Conservation (phyloP, 2,329 filamentous ascomycete species). For the Ascochyta lentis region DNA sequence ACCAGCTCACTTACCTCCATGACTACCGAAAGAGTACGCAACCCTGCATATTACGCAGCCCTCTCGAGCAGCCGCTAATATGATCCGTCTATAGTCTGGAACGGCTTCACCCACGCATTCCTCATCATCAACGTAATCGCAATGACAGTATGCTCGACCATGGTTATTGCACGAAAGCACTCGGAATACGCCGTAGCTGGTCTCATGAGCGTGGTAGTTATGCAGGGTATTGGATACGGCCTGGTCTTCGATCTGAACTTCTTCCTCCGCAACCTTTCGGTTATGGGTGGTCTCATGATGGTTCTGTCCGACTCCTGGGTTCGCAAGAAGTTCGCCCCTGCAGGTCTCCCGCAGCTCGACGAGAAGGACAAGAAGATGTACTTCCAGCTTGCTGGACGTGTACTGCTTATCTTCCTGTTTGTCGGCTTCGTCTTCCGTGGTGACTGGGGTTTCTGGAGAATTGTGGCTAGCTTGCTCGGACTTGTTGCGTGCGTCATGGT, state of each 20-base stretch:
- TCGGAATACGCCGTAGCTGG: constrained; percentile 92
- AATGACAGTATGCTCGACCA: constrained; percentile 80
- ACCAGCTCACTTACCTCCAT: constrained; percentile 90
- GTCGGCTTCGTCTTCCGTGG: constrained; percentile 95
- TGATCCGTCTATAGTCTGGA: constrained; percentile 70
- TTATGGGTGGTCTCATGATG: constrained; percentile 97
- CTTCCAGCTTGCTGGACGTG: constrained; percentile 95
- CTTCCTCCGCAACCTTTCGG: constrained; percentile 97
- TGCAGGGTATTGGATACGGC: constrained; percentile 94
- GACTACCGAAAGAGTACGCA: constrained; percentile 87
- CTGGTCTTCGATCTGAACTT: constrained; percentile 99
- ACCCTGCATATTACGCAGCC: neutral
- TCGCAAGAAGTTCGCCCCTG: constrained; percentile 95
- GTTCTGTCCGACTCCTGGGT: constrained; percentile 98
- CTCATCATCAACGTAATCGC: constrained; percentile 86
- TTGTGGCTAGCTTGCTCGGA: constrained; percentile 83
- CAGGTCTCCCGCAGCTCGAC: constrained; percentile 89
- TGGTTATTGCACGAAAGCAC: constrained; percentile 92
- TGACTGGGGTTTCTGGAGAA: constrained; percentile 87
- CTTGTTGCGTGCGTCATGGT: constrained; percentile 97
- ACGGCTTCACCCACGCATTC: constrained; percentile 89
- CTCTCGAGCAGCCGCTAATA: constrained; percentile 27
- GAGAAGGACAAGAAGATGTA: constrained; percentile 99
- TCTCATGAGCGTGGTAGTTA: constrained; percentile 87
- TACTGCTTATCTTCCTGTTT: constrained; percentile 97